Conservation (phyloP, 2,329 filamentous ascomycete species). For the Escovopsis weberi region DNA sequence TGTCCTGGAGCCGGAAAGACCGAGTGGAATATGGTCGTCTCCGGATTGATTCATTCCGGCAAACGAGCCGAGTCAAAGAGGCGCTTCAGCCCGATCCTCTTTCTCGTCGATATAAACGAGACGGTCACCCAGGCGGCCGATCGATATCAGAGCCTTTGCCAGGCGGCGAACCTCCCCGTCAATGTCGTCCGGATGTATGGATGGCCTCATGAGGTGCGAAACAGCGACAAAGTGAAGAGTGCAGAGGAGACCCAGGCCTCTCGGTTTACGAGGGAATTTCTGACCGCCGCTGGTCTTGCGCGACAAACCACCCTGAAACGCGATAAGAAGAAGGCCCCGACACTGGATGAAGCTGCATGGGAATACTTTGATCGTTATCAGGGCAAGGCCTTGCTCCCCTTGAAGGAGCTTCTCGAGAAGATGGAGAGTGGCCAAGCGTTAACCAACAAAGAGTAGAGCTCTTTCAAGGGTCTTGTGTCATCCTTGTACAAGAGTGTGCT, state of each 20-base stretch:
- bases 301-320: slow-evolving; percentile 6
- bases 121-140: slow-evolving; percentile 30
- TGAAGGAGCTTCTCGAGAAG: slow-evolving; percentile 22
- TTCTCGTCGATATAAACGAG: slow-evolving; percentile 33
- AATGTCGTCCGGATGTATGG: slow-evolving; percentile 26
- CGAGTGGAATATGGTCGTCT: slow-evolving; percentile 28
- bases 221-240: slow-evolving; percentile 16
- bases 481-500: slow-evolving; percentile 25
- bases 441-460: slow-evolving; percentile 14
- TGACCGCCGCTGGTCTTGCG: slow-evolving; percentile 13
- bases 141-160: slow-evolving; percentile 24
- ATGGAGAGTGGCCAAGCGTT: slow-evolving; percentile 15
- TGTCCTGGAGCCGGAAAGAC: slow-evolving; percentile 34
- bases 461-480: slow-evolving; percentile 17
- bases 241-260: not conserved
- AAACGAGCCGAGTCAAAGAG: slow-evolving; percentile 10
- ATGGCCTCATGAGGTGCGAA: slow-evolving; percentile 23
- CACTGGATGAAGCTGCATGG: slow-evolving; percentile 29
- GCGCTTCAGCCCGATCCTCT: slow-evolving; percentile 22
- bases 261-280: slow-evolving; percentile 21
- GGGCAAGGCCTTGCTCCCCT: slow-evolving; percentile 15
- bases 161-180: slow-evolving; percentile 18
- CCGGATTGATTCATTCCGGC: slow-evolving; percentile 23
- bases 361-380: slow-evolving; percentile 22
- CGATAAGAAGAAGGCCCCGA: slow-evolving; percentile 18